Evolutionary conservation across 225 moss, liverwort and hornwort species (phyloP).

Genomic region (Bryoerythrophyllum caledonicum): DNA sequence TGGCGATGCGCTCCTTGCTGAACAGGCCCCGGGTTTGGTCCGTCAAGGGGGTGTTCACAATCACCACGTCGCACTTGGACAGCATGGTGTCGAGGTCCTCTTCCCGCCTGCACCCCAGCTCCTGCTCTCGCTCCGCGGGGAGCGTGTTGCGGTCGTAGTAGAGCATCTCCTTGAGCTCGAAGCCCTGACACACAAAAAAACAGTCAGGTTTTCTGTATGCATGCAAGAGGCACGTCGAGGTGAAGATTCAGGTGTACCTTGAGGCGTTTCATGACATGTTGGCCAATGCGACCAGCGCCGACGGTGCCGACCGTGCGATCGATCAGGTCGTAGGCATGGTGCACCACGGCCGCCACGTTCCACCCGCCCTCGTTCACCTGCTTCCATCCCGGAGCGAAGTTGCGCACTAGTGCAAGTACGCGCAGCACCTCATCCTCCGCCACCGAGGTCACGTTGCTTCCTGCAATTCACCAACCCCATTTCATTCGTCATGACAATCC

Average conservation of each 20-base stretch:
- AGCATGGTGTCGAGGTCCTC: conserved; percentile 45
- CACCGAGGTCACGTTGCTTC: conserved; percentile 62
- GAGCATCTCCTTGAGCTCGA: conserved; percentile 56
- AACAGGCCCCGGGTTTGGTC: conserved; percentile 64
- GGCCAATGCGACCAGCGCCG: conserved; percentile 56
- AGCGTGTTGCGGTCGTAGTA: conserved; percentile 51
- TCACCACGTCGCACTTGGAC: conserved; percentile 52
- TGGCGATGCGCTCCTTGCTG: conserved; percentile 55
- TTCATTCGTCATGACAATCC: too few species aligned
- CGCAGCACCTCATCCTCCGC: conserved; percentile 66
- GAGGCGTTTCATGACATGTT: conserved; percentile 57
- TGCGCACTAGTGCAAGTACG: conserved; percentile 48
- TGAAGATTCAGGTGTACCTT: conserved; percentile 20
- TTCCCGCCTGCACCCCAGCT: conserved; percentile 42
- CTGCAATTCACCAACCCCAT: conserved; percentile 15
- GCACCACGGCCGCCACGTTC: conserved; percentile 57
- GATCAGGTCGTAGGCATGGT: conserved; percentile 51
- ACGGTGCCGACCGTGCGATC: conserved; percentile 58
- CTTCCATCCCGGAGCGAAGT: conserved; percentile 62
- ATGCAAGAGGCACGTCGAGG: not conserved
- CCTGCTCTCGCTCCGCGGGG: conserved; percentile 33
- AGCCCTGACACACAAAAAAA: conserved; percentile 27
- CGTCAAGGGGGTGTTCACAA: conserved; percentile 59
- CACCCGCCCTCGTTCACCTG: conserved; percentile 48
- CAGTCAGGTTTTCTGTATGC: not conserved